These are phyloP conservation scores for Pestalotiopsis sp. DNA, from an alignment of 2,329 filamentous ascomycete species.

Conservation along the genomic window DNA sequence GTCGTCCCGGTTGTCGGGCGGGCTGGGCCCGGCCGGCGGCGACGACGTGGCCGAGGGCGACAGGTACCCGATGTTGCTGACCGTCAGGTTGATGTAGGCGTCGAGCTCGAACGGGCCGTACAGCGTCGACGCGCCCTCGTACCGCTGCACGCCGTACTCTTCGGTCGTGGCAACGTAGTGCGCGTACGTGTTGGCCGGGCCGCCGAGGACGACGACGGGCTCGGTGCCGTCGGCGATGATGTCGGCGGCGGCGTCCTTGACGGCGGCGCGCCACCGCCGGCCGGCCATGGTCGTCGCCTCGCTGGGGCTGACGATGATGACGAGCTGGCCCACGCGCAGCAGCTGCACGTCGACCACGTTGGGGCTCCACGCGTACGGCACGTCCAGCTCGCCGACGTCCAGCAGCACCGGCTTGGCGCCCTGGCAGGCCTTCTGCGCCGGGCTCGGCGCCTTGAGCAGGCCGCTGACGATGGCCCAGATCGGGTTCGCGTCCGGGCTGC, in stretches of 20 bases:
- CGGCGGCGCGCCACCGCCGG: slow-evolving; percentile 77
- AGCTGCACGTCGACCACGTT: slow-evolving; percentile 89
- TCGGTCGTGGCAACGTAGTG: slow-evolving; percentile 81
- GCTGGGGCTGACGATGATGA: slow-evolving; percentile 83
- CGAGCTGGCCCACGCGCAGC: slow-evolving; percentile 78
- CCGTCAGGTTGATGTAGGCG: slow-evolving; percentile 84
- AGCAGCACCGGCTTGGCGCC: slow-evolving; percentile 81
- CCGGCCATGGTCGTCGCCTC: slow-evolving; percentile 93
- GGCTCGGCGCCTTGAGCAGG: slow-evolving; percentile 68
- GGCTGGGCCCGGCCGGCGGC: slow-evolving; percentile 58
- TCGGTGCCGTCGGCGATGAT: slow-evolving; percentile 43
- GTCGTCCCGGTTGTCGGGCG: slow-evolving; percentile 77
- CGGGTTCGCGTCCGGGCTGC: slow-evolving; percentile 69
- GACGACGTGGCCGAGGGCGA: slow-evolving; percentile 46
- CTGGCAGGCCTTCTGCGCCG: slow-evolving; percentile 75
- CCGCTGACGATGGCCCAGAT: slow-evolving; percentile 77
- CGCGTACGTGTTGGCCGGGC: slow-evolving; percentile 85
- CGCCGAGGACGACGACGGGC: slow-evolving; percentile 78
- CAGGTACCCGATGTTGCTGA: slow-evolving; percentile 72
- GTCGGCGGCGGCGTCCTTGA: slow-evolving; percentile 51
- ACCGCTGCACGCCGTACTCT: slow-evolving; percentile 83
- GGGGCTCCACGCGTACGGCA: slow-evolving; percentile 82
- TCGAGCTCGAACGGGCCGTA: slow-evolving; percentile 82
- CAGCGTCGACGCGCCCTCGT: slow-evolving; percentile 92
- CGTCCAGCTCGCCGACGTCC: slow-evolving; percentile 76